Percentiles rank a stretch among this genome's conserved stretches.
These are phyloP conservation scores for Aspergillus hortae DNA, from an alignment of 2,329 filamentous ascomycete species.

Conservation along the genomic window DNA sequence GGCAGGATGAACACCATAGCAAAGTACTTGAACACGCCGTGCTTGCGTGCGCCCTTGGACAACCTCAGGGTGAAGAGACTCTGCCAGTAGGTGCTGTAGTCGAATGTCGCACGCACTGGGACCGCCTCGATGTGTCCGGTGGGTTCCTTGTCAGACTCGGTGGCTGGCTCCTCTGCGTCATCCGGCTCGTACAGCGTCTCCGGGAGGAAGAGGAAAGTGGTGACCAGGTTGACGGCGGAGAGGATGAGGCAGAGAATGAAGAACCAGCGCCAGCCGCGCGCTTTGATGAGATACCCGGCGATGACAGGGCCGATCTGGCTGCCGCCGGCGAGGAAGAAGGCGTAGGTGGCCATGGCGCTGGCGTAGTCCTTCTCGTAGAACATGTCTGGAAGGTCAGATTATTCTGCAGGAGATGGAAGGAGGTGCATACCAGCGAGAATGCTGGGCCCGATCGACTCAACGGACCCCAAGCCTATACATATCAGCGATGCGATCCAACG, in stretches of 20 bases:
- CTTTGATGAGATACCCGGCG: constrained; percentile 30
- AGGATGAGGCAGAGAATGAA: constrained; percentile 34
- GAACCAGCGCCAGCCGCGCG: constrained; percentile 37
- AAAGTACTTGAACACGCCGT: constrained; percentile 15
- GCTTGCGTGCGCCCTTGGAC: constrained; percentile 17
- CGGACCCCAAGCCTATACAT: constrained; percentile 20
- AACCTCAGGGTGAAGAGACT: constrained; percentile 24
- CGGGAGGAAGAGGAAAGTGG: constrained; percentile 32
- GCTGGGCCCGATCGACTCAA: constrained; percentile 32
- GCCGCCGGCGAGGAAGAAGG: constrained; percentile 30
- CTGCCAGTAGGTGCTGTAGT: constrained; percentile 25
- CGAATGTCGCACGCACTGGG: neutral
- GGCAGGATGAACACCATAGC: constrained; percentile 20
- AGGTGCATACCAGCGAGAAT: constrained; percentile 26
- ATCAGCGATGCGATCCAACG: neutral
- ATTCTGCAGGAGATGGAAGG: neutral
- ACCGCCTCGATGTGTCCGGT: constrained; percentile 19
- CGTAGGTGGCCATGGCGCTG: constrained; percentile 32
- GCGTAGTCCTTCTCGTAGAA: constrained; percentile 26
- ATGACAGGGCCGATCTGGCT: constrained; percentile 35
- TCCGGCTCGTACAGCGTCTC: constrained; percentile 32
- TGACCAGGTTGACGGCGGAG: constrained; percentile 25
- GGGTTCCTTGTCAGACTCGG: constrained; percentile 10
- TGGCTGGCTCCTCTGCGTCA: constrained; percentile 17
- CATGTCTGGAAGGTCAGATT: constrained; percentile 15